Base-by-base conservation (phyloP, 306 rosid genomes). In the Dalbergia cultrata region DNA sequence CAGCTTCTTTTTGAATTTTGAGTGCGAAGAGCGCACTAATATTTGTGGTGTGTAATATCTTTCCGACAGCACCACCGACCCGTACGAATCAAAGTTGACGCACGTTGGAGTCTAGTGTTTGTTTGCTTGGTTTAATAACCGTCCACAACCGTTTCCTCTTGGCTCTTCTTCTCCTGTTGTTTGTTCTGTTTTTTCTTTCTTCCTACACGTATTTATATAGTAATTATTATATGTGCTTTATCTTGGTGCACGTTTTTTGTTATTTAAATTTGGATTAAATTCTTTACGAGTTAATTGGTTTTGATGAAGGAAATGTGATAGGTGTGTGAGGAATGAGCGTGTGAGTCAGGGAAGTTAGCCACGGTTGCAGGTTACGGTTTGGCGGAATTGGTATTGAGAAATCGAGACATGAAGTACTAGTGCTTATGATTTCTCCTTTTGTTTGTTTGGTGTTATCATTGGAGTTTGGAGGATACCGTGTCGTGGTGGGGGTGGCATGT, bases 91-190 rank as follows among this genome's bases (percentile, higher is more conserved):
- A 16, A 50, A 50, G 57, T 50, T 50, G 57, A 50, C 9, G 18
- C 57, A 50, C 7, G 18, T 26, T 17, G 21, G 60, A 57, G 37
- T n/a, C 13, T 3, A 66, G n/a, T 59, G 4, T 49, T 61, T 26
- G 31, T 26, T 26, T 26, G 31, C 31, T 86, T 63, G 76, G 71
- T 18, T n/a, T 6, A 75, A 16, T 11, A 82, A 57, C 56, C 62
- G 78, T 72, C 33, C 19, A 26, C 18, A 81, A 52, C 69, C 77
- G 79, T 59, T 76, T 67, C 10, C 21, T 4, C 43, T 9, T 67
- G 10, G 9, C 47, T 43, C 10, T 37, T 37, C 31, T 3, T 26
- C 41, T 37, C 7, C 7, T 37, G 41, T 43, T 43, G 47, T 43
- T 43, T 43, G 47, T 43, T 43, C 47, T 43, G 9, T 43, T 7